Percentiles rank a stretch among this genome's conserved stretches.
Conservation (phyloP, 345 rosid species). For the Syzygium oleosum region DNA sequence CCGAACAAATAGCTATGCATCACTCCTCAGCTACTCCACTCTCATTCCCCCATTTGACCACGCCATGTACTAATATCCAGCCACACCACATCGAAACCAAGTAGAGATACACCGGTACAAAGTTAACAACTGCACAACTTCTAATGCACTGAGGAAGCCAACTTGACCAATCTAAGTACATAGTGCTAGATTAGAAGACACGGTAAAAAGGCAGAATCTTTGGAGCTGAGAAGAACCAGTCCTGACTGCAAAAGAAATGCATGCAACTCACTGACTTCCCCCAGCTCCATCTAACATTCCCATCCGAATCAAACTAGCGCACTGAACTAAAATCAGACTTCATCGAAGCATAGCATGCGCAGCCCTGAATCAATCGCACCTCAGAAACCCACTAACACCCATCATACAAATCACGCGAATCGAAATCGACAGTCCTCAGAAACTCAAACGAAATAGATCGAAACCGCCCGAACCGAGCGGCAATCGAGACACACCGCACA, state of each 20-base stretch:
- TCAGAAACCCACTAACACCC: not conserved
- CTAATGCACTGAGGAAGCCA: not conserved
- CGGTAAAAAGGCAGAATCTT: not conserved
- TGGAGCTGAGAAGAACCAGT: not conserved
- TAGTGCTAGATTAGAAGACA: not conserved
- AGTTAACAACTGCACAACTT: not conserved
- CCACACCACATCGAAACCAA: not conserved
- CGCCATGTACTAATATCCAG: not conserved
- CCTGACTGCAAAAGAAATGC: not conserved
- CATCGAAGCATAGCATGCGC: not conserved
- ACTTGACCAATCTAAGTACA: not conserved
- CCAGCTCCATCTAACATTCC: not conserved
- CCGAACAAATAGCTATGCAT: not conserved
- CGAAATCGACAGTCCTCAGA: not conserved
- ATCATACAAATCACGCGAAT: not conserved
- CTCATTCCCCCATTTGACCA: not conserved
- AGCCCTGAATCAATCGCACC: not conserved
- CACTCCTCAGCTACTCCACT: not conserved
- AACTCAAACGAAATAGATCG: not conserved
- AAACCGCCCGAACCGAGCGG: not conserved
- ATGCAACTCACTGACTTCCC: not conserved
- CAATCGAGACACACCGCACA: not conserved
- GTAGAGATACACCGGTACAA: not conserved
- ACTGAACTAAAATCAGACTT: not conserved
- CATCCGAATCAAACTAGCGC: not conserved